These are phyloP conservation scores for Trichocladium uniseriatum DNA, from an alignment of 495 filamentous ascomycete species.

Conservation along the genomic window DNA sequence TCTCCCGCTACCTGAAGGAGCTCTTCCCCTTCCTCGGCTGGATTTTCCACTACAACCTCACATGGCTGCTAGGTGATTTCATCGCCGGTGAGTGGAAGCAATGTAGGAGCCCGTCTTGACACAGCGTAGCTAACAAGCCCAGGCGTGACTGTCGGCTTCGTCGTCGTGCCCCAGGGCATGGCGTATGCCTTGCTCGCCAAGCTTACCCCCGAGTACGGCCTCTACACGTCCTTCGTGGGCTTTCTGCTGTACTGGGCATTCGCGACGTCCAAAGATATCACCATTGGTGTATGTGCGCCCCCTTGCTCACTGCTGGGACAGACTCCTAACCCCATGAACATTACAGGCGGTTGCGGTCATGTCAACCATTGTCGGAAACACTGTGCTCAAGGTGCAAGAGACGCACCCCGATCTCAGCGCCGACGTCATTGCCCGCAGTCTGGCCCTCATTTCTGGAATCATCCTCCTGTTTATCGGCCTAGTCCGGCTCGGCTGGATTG, in stretches of 20 bases:
- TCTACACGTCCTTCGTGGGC: constrained; percentile 60
- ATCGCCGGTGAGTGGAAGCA: constrained; percentile 32
- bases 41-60: constrained; percentile 45
- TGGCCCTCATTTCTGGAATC: constrained; percentile 39
- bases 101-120: neutral
- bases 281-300: constrained; percentile 50
- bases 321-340: neutral
- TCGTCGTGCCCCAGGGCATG: constrained; percentile 46
- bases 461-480: constrained; percentile 43
- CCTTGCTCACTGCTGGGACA: neutral
- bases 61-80: constrained; percentile 42
- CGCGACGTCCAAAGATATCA: constrained; percentile 60
- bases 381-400: constrained; percentile 49
- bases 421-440: constrained; percentile 34
- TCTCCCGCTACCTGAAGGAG: constrained; percentile 44
- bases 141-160: constrained; percentile 26
- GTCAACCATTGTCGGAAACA: constrained; percentile 77
- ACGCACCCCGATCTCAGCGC: constrained; percentile 30
- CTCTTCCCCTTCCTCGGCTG: constrained; percentile 41
- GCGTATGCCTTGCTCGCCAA: constrained; percentile 53
- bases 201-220: constrained; percentile 49
- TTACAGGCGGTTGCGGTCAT: constrained; percentile 85
- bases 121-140: neutral
- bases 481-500: constrained; percentile 39
- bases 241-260: constrained; percentile 60